Percentiles rank a stretch among this genome's conserved stretches.
Conservation (phyloP, 2,329 filamentous ascomycete genomes). For the Aureobasidium sp. region DNA sequence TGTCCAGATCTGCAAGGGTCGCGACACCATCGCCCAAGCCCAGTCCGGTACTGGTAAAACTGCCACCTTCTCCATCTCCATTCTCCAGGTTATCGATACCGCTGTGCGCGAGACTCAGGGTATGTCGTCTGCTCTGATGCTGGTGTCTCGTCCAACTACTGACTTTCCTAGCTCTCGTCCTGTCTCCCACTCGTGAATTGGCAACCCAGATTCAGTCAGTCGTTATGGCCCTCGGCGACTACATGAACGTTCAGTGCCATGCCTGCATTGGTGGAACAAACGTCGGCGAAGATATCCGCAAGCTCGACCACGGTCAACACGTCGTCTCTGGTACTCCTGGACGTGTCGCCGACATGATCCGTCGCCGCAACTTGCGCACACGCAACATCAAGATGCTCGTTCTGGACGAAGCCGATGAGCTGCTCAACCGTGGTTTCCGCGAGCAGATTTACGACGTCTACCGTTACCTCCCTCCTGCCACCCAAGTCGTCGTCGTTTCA, state of each 20-base stretch:
- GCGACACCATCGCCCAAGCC: slow-evolving; percentile 96
- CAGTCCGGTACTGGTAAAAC: slow-evolving; percentile 97
- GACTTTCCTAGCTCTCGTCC: slow-evolving; percentile 59
- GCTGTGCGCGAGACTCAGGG: slow-evolving; percentile 81
- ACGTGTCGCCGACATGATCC: slow-evolving; percentile 81
- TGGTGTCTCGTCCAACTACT: background rate
- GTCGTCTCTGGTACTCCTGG: slow-evolving; percentile 98
- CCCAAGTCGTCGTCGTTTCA: slow-evolving; percentile 96
- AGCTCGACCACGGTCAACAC: slow-evolving; percentile 95
- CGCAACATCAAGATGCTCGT: slow-evolving; percentile 73
- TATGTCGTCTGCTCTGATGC: slow-evolving; percentile 19
- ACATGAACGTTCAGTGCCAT: slow-evolving; percentile 99
- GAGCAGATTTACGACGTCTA: slow-evolving; percentile 99
- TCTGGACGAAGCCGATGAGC: slow-evolving; percentile 67
- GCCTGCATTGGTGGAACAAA: slow-evolving; percentile 98
- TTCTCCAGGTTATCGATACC: slow-evolving; percentile 92
- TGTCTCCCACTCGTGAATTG: slow-evolving; percentile 92
- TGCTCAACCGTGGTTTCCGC: slow-evolving; percentile 87
- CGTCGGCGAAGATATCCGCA: slow-evolving; percentile 94
- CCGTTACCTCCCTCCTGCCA: slow-evolving; percentile 89
- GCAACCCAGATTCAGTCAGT: slow-evolving; percentile 98
- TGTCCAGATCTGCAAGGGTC: slow-evolving; percentile 97
- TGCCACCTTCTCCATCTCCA: slow-evolving; percentile 91
- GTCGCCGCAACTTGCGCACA: slow-evolving; percentile 62
- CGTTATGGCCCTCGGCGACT: slow-evolving; percentile 98